phyloP scores from a whole-genome alignment of 352 stramenopile genomes.

The Globisporangium viniferum region DNA sequence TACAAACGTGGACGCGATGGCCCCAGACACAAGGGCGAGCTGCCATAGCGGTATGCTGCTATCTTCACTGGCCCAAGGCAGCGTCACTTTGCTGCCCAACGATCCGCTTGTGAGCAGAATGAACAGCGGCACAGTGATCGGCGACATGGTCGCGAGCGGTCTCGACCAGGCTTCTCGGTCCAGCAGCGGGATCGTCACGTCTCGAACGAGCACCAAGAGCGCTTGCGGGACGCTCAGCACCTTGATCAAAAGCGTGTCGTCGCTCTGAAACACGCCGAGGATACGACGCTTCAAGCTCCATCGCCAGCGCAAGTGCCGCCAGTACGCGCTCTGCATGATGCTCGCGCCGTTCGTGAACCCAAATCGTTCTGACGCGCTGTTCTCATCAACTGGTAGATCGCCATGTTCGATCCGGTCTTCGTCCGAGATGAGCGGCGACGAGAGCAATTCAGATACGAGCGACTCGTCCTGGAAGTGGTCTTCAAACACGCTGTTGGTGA shows the following conservation, averaged over 20 bases:
- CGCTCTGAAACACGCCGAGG: conserved; percentile 35
- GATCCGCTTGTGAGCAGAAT: conserved; percentile 60
- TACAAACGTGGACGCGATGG: conserved; percentile 53
- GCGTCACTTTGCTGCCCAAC: conserved; percentile 7
- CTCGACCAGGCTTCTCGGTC: conserved; percentile 76
- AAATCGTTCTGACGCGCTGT: conserved; percentile 3
- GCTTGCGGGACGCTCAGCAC: conserved; percentile 49
- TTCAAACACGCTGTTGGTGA: conserved; percentile 49
- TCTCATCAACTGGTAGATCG: background rate
- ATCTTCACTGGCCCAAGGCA: conserved; percentile 22
- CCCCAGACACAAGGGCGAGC: conserved; percentile 23
- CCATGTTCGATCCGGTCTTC: conserved; percentile 28
- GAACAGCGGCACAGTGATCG: conserved; percentile 83
- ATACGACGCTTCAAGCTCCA: conserved; percentile 59
- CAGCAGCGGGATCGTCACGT: conserved; percentile 70
- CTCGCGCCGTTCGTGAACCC: conserved; percentile 40
- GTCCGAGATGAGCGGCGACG: conserved; percentile 58
- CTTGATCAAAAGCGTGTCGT: conserved; percentile 45
- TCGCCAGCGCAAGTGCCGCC: conserved; percentile 70
- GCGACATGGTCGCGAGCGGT: conserved; percentile 77
- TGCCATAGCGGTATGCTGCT: conserved; percentile 41
- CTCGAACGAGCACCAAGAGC: conserved; percentile 46
- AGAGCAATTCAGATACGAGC: conserved; percentile 29
- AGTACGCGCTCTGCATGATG: conserved; percentile 51
- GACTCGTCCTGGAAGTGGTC: conserved; percentile 59